Conservation (phyloP, 1,139 yeast genomes). For the Zygoascus meyerae region DNA sequence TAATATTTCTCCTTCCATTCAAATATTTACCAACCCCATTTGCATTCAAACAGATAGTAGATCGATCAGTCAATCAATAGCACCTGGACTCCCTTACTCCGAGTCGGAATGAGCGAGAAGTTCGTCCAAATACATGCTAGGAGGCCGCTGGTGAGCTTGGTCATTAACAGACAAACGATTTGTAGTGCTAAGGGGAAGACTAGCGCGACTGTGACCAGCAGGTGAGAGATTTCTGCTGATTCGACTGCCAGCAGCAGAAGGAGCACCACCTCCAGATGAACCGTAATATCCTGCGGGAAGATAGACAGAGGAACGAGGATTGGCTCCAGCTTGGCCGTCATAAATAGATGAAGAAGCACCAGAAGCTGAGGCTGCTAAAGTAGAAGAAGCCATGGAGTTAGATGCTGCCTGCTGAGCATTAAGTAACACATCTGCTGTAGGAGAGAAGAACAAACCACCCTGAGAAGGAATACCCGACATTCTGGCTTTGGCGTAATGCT, state of each 20-base stretch:
- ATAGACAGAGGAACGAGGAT: conserved; percentile 27
- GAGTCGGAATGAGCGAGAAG: conserved; percentile 28
- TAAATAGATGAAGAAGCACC: conserved; percentile 13
- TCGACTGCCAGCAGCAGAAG: conserved; percentile 23
- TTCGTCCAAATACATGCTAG: conserved; percentile 37
- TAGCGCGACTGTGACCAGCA: conserved; percentile 4
- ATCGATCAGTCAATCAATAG: background rate
- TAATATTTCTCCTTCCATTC: no score
- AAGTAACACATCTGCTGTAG: conserved; percentile 69
- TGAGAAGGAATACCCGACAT: conserved; percentile 12
- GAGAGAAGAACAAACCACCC: conserved; percentile 57
- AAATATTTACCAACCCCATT: no score
- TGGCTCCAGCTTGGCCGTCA: conserved; percentile 10
- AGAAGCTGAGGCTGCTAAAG: conserved; percentile 4
- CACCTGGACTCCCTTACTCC: conserved; percentile 6
- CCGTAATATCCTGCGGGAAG: conserved; percentile 37
- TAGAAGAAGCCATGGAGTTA: conserved; percentile 11
- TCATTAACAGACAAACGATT: conserved; percentile 16
- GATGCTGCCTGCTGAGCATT: conserved; percentile 25
- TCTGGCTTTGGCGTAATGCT: conserved; percentile 11
- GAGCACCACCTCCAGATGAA: conserved; percentile 15
- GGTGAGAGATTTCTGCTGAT: conserved; percentile 20
- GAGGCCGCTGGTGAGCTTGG: conserved; percentile 30
- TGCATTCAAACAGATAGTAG: no score
- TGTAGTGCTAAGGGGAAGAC: background rate